Evolutionary conservation across 2,329 filamentous ascomycete species (phyloP), one percentile per base, ranked within the genome.

Genomic region (Pestalotiopsis sp.): DNA sequence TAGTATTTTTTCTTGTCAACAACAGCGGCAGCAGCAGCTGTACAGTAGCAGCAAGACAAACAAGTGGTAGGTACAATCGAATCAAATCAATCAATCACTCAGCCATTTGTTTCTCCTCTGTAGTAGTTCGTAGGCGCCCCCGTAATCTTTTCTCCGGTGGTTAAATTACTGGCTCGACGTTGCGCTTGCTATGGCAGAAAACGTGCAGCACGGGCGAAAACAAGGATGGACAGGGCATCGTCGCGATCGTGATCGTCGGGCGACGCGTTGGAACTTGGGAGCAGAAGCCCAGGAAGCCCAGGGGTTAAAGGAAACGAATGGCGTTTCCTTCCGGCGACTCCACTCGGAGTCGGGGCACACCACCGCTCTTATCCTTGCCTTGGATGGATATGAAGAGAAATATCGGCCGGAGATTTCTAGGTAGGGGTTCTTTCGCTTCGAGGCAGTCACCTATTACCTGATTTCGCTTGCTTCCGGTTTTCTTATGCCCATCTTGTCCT

Each of bases 151-250:
- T 39, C 49, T 31, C 27, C 25, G 49, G 63, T 66, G 41, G 49
- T 57, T 45, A 58, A 66, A 66, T 66, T 66, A 66, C 63, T 66
- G 63, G 63, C 63, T 45, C 63, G 57, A 57, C 52, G 9, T 36
- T 56, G 63, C 38, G 27, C n/a, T 57, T n/a, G 41, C 41, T 52
- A 9, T 65, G 62, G 41, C 31, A 25, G 20, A 66, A 66, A 31
- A 38, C 25, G 45, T 66, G 63, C 63, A 66, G 23, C 20, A 66
- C 41, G 39, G n/a, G 13, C 14, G 27, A n/a, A 36, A 66, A 14
- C 63, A 66, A 66, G 63, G 63, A 57, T 66, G 57, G 38, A n/a
- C 38, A 58, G 13, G 13, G 9, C 31, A 38, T 66, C 49, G 41
- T 66, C 49, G 41, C 20, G 49, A 57, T 57, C 45, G 63, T 57